phyloP scores from a whole-genome alignment of 2,329 filamentous ascomycete genomes.

The Drechslera avenae region DNA sequence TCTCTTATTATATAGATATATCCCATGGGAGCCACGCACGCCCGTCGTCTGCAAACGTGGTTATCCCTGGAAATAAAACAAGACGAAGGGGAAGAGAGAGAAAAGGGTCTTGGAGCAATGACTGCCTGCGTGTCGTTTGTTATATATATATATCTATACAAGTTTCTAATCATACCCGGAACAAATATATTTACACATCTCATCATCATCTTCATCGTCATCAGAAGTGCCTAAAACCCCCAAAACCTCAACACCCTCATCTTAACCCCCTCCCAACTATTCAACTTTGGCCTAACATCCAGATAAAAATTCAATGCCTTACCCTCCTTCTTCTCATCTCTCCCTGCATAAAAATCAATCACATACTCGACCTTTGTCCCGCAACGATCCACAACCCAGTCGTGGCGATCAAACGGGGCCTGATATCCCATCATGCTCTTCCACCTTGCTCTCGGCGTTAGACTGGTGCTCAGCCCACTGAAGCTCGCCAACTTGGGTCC shows the following conservation, averaged over 20 bases:
- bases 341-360: conserved; percentile 95
- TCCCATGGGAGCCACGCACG: too few species aligned
- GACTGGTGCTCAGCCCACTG: conserved; percentile 64
- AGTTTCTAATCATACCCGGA: too few species aligned
- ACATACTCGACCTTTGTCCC: conserved; percentile 88
- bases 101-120: too few species aligned
- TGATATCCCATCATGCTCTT: conserved; percentile 88
- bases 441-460: conserved; percentile 83
- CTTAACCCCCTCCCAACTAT: conserved; percentile 65
- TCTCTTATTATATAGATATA: neutral
- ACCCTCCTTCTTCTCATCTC: conserved; percentile 50
- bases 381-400: conserved; percentile 95
- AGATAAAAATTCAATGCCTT: conserved; percentile 66
- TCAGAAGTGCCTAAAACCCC: conserved; percentile 47
- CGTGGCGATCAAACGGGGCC: conserved; percentile 91
- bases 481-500: conserved; percentile 86
- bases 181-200: too few species aligned
- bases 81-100: too few species aligned
- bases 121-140: too few species aligned
- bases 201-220: too few species aligned
- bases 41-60: too few species aligned
- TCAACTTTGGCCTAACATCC: conserved; percentile 69
- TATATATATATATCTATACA: too few species aligned
- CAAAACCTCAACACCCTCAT: conserved; percentile 59
- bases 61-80: too few species aligned